A percentile compares a stretch with the other conserved stretches of the same genome.
Evolutionary conservation across 225 moss, liverwort and hornwort species (phyloP).

Genomic region (Physcomitrium patens): DNA sequence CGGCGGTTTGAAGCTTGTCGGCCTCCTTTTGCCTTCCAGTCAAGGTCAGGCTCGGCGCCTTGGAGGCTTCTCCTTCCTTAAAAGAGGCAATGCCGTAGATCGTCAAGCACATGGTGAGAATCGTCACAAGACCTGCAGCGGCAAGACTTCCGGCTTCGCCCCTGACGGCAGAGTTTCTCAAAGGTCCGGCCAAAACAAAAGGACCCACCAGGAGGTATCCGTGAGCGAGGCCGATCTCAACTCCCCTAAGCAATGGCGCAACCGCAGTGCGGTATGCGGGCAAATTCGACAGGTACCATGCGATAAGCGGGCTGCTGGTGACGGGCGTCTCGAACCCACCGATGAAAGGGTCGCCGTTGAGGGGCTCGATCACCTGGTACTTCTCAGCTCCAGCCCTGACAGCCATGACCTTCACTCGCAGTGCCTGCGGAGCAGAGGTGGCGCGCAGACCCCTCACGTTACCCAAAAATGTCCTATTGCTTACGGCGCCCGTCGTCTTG

Average conservation of each 20-base stretch:
- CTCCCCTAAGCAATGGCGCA: conserved; percentile 64
- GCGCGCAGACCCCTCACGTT: conserved; percentile 9
- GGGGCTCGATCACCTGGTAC: conserved; percentile 73
- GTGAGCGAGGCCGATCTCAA: conserved; percentile 76
- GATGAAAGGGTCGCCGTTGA: conserved; percentile 75
- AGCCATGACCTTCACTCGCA: conserved; percentile 14
- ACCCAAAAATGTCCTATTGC: conserved; percentile 22
- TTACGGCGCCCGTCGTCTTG: not conserved
- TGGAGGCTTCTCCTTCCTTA: conserved; percentile 61
- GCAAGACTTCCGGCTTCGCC: conserved; percentile 60
- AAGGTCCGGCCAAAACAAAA: conserved; percentile 64
- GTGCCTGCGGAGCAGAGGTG: not conserved
- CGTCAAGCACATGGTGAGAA: conserved; percentile 55
- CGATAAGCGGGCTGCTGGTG: conserved; percentile 69
- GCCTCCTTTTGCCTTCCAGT: conserved; percentile 66
- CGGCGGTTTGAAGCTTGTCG: conserved; percentile 63
- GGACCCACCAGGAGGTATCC: conserved; percentile 73
- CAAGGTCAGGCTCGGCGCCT: conserved; percentile 54
- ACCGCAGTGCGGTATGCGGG: conserved; percentile 76
- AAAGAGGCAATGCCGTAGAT: conserved; percentile 76
- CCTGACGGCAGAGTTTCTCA: conserved; percentile 57
- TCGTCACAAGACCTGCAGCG: conserved; percentile 65
- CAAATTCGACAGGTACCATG: conserved; percentile 74
- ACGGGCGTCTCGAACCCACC: conserved; percentile 75
- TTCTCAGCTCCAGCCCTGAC: conserved; percentile 37